Evolutionary conservation across 768 basidiomycete species (phyloP).

Genomic region (Kockovaella imperatae): DNA sequence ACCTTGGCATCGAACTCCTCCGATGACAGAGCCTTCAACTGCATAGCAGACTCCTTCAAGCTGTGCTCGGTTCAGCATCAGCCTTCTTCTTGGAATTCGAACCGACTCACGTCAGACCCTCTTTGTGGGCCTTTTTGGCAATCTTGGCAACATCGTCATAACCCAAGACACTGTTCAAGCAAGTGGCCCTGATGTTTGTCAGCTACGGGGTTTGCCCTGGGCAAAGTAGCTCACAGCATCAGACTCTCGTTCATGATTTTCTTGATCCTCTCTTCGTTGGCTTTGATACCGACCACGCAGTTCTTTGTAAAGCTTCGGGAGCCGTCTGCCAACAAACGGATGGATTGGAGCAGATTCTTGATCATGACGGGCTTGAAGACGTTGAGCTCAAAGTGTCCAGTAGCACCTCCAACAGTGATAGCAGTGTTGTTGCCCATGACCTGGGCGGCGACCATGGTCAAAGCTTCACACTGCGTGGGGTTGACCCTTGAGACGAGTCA

Average conservation of each 20-base stretch:
- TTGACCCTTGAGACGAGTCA: constrained; percentile 63
- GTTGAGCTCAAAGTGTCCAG: constrained; percentile 98
- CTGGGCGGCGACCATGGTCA: constrained; percentile 98
- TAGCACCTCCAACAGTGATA: constrained; percentile 84
- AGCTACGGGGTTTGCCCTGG: neutral
- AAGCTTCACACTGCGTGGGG: constrained; percentile 96
- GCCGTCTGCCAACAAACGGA: constrained; percentile 88
- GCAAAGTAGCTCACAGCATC: constrained; percentile 65
- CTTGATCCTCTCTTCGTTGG: constrained; percentile 89
- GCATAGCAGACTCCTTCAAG: constrained; percentile 85
- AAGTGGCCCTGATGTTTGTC: constrained; percentile 57
- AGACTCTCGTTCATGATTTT: constrained; percentile 85
- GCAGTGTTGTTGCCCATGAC: constrained; percentile 96
- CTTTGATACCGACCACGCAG: constrained; percentile 91
- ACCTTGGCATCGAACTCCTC: constrained; percentile 83
- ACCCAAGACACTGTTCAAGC: constrained; percentile 88
- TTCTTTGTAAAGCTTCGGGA: constrained; percentile 91
- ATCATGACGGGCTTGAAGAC: constrained; percentile 99
- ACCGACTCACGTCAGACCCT: constrained; percentile 65
- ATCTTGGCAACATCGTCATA: constrained; percentile 98
- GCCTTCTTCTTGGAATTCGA: neutral
- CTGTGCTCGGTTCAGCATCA: constrained; percentile 15
- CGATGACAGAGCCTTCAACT: constrained; percentile 71
- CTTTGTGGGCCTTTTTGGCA: constrained; percentile 99
- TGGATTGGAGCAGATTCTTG: constrained; percentile 94